Conservation (phyloP, 768 basidiomycete species). For the Kwoniella heveanensis region DNA sequence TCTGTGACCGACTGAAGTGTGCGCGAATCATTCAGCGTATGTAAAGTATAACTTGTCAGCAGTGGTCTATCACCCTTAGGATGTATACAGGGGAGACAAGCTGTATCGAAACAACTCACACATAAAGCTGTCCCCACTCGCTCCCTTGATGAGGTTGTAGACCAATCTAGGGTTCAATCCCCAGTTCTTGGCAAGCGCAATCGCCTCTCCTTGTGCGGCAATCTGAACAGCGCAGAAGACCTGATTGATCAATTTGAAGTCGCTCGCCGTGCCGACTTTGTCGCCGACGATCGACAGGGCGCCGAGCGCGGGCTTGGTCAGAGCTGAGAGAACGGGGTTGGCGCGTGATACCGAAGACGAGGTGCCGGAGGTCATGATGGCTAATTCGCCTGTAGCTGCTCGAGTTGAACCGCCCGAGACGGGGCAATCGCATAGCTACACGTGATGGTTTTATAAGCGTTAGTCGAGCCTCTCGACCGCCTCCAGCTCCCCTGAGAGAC, state of each 20-base stretch:
- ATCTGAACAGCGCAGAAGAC: constrained; percentile 48
- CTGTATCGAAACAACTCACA: constrained; percentile 32
- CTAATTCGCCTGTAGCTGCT: constrained; percentile 43
- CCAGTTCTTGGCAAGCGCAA: constrained; percentile 38
- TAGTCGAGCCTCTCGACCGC: too few relatives aligned
- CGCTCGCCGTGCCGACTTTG: constrained; percentile 37
- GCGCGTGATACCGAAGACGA: constrained; percentile 27
- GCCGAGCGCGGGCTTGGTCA: constrained; percentile 39
- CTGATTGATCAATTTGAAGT: constrained; percentile 54
- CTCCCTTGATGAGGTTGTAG: constrained; percentile 36
- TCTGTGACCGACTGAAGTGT: constrained; percentile 33
- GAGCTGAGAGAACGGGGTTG: constrained; percentile 34
- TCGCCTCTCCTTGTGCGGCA: constrained; percentile 32
- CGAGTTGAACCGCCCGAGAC: constrained; percentile 49
- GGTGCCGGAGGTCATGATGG: constrained; percentile 46
- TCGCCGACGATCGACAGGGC: constrained; percentile 38
- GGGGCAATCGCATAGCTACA: constrained; percentile 45
- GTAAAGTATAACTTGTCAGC: too few relatives aligned
- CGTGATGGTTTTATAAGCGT: too few relatives aligned
- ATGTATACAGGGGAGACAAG: too few relatives aligned
- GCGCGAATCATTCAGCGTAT: too few relatives aligned
- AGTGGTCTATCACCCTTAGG: too few relatives aligned
- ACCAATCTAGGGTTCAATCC: constrained; percentile 44
- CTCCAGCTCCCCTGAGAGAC: too few relatives aligned
- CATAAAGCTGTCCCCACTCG: constrained; percentile 49